Evolutionary conservation across 2,329 filamentous ascomycete species (phyloP).

Genomic region (Sphaerulina musiva): DNA sequence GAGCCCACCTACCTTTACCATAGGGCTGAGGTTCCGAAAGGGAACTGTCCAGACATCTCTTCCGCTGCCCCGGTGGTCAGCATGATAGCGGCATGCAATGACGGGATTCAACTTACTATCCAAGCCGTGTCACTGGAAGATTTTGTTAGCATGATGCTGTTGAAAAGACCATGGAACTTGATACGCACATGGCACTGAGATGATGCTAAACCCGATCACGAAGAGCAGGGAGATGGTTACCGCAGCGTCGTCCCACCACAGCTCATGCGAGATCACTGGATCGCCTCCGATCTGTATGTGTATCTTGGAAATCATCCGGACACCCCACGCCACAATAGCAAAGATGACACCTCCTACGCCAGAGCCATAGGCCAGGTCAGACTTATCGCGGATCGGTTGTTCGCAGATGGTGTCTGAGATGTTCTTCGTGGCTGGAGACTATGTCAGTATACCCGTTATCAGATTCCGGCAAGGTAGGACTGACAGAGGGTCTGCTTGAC

Average conservation of each 20-base stretch:
- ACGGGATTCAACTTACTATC: not conserved
- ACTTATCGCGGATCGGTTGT: slow-evolving; percentile 3
- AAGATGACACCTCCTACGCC: slow-evolving; percentile 8
- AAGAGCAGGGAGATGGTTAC: slow-evolving; percentile 3
- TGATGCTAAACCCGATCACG: not conserved
- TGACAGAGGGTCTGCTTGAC: slow-evolving; percentile 8
- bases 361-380: not conserved
- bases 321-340: slow-evolving; percentile 6
- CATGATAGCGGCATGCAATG: not conserved
- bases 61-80: slow-evolving; percentile 1
- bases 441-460: not conserved
- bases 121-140: slow-evolving; percentile 1
- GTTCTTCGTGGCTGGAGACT: slow-evolving; percentile 9
- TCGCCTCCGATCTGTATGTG: not conserved
- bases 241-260: slow-evolving; percentile 12
- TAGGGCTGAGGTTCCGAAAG: slow-evolving; percentile 1
- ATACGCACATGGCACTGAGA: not conserved
- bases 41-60: slow-evolving; percentile 8
- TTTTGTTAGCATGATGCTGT: not conserved
- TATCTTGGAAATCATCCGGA: slow-evolving; percentile 16
- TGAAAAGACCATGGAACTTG: too few relatives aligned
- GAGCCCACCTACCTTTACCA: slow-evolving; percentile 2
- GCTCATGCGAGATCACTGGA: not conserved
- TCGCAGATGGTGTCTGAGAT: slow-evolving; percentile 9
- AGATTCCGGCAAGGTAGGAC: not conserved